Evolutionary conservation across 2,329 filamentous ascomycete genomes (phyloP), one percentile per base, ranked within the genome.

Genomic region (Aspergillus latus): DNA sequence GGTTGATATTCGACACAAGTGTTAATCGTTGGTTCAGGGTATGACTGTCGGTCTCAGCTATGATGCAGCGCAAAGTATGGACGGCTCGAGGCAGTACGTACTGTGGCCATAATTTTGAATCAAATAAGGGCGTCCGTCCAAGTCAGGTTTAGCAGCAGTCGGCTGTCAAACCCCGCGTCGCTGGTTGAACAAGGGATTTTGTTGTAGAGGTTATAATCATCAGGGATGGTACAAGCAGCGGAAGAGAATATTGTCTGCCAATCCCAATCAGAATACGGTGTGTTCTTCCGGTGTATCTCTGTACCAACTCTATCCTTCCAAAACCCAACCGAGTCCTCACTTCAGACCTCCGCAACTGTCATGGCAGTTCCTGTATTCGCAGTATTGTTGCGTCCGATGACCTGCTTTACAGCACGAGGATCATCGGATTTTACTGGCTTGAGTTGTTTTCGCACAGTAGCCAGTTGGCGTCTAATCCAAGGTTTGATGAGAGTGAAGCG

Each of bases 401-500:
- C 15, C 5, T 51, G 39, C 49, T 4, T 15, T 7, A 26, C 28
- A 4, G 13, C 15, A 7, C 10, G 8, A 6, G 49, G 30, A 15
- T 37, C 39, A 32, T 29, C 21, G 9, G 49, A 30, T 10, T 28
- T 30, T 34, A 40, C 47, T 16, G 50, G 50, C n/a, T 46, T 47
- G n/a, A 47, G 21, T 4, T 26, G 21, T 4, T 13, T 47, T 26
- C 42, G 42, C 28, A 52, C 34, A 32, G 16, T 13, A 30, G 42
- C 62, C 46, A 59, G 63, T 8, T 61, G 57, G 10, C 46, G 57
- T 39, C 61, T 68, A 40, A 63, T 66, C 54, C 70, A 61, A 40
- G 54, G 49, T n/a, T 58, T 39, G 64, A 63, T 66, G 32, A 40
- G 43, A 36, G 49, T 42, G 30, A 36, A 52, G 30, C 45, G 52